Base-by-base conservation (phyloP, 257 asterid species). In the Petrea volubilis region DNA sequence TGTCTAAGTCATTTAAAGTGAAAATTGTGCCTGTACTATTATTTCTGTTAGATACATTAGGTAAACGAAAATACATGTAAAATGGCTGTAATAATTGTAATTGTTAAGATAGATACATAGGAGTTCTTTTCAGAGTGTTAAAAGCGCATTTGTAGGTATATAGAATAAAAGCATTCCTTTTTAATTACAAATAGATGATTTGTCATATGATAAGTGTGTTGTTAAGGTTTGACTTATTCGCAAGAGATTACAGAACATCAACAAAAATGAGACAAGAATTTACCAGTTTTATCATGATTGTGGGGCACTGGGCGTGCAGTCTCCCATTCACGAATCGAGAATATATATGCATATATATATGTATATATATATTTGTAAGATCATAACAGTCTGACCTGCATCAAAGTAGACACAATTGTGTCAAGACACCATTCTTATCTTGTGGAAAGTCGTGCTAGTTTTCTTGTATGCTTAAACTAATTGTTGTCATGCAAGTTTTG, bases 391-490 rank as follows among this genome's bases (percentile, higher is more conserved):
- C 51, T 57, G 43, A 29, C 25, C 49, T 41, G 36, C 67, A 24
- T n/a, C 68, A 43, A 60, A 43, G 67, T 28, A 38, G 53, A 29
- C 12, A 47, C 21, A 28, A 15, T 47, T 44, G 6, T 15, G 20
- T 6, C n/a, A 63, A 20, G 18, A 68, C 25, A 43, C 34, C 25
- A 34, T 59, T 33, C 33, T 47, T 34, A 18, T 59, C 44, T 59
- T 63, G 71, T 13, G 59, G 55, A 47, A 73, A 14, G 21, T 61
- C 29, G 25, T 70, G 74, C 63, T 43, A 68, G 43, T 38, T 2
- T 29, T 7, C 56, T n/a, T n/a, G n/a, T n/a, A 9, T 21, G 18
- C 44, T 73, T 40, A 10, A 71, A 33, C 71, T 50, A 41, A 50
- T 65, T 50, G 41, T n/a, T n/a, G n/a, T n/a, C n/a, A 27, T 33